Conservation (phyloP, 148 eudicot genomes). For the Nepenthes gracilis region DNA sequence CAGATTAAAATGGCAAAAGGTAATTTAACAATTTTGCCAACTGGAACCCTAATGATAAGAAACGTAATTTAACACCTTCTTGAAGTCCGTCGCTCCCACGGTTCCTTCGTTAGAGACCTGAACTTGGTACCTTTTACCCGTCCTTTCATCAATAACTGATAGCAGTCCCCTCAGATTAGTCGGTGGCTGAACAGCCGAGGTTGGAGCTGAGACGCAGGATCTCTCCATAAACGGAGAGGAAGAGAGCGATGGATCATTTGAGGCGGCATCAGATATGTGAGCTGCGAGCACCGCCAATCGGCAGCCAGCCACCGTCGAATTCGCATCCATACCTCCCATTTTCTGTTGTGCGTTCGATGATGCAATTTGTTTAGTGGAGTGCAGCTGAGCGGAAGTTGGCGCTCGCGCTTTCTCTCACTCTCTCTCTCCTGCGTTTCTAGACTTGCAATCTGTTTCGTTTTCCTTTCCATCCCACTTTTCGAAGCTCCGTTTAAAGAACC, state of each 20-base stretch:
- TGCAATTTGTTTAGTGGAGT: too few species aligned
- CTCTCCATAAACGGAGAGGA: slow-evolving; percentile 27
- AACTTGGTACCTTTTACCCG: slow-evolving; percentile 64
- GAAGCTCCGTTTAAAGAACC: too few species aligned
- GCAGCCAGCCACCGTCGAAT: slow-evolving; percentile 36
- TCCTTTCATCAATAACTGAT: slow-evolving; percentile 65
- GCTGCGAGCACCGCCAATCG: slow-evolving; percentile 83
- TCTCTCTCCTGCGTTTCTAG: too few species aligned
- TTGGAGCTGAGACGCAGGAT: slow-evolving; percentile 39
- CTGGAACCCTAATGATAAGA: not conserved
- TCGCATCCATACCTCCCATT: slow-evolving; percentile 31
- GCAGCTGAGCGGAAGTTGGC: too few species aligned
- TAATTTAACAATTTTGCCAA: not conserved
- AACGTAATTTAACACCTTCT: slow-evolving; percentile 41
- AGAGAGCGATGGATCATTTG: slow-evolving; percentile 8
- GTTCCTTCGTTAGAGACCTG: slow-evolving; percentile 77
- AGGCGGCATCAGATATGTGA: slow-evolving; percentile 31
- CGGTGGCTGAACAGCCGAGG: slow-evolving; percentile 38
- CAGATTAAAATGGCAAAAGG: too few species aligned
- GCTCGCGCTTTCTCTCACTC: too few species aligned
- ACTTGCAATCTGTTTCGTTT: too few species aligned
- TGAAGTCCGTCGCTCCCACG: slow-evolving; percentile 71
- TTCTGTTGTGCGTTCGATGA: not conserved
- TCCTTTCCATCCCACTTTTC: too few species aligned
- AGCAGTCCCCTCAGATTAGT: slow-evolving; percentile 60